phyloP scores from a whole-genome alignment of 176 grass and related monocot genomes.

The Zizania latifolia region DNA sequence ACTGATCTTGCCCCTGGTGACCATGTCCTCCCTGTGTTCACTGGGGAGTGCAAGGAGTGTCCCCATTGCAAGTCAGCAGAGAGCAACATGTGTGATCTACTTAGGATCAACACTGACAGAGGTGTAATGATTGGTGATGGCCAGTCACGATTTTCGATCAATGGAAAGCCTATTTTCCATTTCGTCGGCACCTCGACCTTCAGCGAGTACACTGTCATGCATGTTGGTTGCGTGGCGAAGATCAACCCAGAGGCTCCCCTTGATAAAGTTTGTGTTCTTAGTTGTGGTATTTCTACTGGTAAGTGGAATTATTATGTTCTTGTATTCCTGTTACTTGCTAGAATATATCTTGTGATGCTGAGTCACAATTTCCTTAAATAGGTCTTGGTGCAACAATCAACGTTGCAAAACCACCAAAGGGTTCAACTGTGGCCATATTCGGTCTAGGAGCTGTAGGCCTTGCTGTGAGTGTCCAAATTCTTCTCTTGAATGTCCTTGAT shows the following conservation, averaged over 20 bases:
- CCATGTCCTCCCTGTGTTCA: constrained; percentile 90
- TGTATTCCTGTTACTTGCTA: neutral
- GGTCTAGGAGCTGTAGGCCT: constrained; percentile 93
- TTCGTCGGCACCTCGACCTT: constrained; percentile 88
- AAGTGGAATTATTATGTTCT: neutral
- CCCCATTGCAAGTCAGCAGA: constrained; percentile 64
- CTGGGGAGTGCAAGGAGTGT: constrained; percentile 85
- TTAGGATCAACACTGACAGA: constrained; percentile 75
- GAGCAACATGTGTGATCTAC: constrained; percentile 89
- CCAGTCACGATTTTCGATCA: constrained; percentile 58
- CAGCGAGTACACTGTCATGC: constrained; percentile 77
- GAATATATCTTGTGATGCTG: neutral
- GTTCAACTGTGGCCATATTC: constrained; percentile 72
- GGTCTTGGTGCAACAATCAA: constrained; percentile 84
- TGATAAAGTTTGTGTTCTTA: constrained; percentile 84
- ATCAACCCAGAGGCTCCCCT: constrained; percentile 84
- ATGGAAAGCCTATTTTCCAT: constrained; percentile 72
- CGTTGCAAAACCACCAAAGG: constrained; percentile 81
- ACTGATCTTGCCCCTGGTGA: constrained; percentile 73
- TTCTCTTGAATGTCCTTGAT: neutral
- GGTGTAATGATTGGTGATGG: constrained; percentile 74
- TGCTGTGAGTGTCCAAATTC: constrained; percentile 42
- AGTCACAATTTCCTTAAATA: neutral
- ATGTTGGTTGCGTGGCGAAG: constrained; percentile 70
- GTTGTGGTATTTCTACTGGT: constrained; percentile 81